Evolutionary conservation across 2,329 filamentous ascomycete genomes (phyloP), one percentile per base, ranked within the genome.

Genomic region (Aspergillus transmontanensis): DNA sequence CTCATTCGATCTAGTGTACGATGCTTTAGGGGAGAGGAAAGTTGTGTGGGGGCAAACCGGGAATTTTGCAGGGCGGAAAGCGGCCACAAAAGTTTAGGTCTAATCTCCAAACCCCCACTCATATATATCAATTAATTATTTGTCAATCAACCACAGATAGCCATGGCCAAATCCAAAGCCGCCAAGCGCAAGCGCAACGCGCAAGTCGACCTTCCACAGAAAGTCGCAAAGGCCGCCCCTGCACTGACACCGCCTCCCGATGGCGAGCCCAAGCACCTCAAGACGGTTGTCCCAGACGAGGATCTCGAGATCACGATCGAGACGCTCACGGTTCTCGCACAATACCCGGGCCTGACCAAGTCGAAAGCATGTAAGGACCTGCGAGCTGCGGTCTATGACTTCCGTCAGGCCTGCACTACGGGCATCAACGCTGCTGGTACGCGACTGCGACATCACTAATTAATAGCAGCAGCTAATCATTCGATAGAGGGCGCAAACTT

Each of bases 271-370:
- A 74, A 70, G 57, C 68, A 72, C 48, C 66, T 75, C 12, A 65
- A 68, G 19, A 69, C 69, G 2, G 60, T 75, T 21, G 66, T 75
- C 43, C 63, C 70, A 3, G 80, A 82, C 19, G 88, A 90, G 68
- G 89, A 91, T 66, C 81, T 91, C 60, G 89, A 90, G 53, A 86
- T 90, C 61, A 82, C 88, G 1, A 82, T 90, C 61, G 89, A 91
- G 36, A 90, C 88, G 0, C 81, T 91, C 32, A 80, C 78, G 2
- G 82, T 85, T 0, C 81, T 91, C 12, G 78, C 87, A 0, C 77
- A 84, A 62, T 83, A 90, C 65, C 89, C 89, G 0, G 77, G 75
- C 26, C 71, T 90, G 26, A 90, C 89, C 73, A 91, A 91, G 75
- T 86, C 87, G 0, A 90, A 90, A 71, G 83, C 82, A 28, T 91